Conservation (phyloP, 176 grass and related monocot species). For the Oryza meyeriana region DNA sequence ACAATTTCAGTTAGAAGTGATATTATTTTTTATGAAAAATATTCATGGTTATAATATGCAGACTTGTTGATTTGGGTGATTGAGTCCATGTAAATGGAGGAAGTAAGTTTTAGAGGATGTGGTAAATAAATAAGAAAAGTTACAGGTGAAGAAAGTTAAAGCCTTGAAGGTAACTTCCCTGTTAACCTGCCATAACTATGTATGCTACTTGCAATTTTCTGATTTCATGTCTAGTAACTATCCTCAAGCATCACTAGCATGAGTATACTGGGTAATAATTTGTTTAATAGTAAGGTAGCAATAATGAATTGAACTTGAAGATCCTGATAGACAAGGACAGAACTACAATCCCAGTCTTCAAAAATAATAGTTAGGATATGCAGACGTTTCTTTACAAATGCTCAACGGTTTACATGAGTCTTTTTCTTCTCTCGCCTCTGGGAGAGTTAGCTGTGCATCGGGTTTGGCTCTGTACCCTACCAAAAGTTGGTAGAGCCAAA, state of each 20-base stretch:
- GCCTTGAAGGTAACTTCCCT: not conserved
- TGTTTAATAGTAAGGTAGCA: not conserved
- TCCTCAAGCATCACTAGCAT: not conserved
- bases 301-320: not conserved
- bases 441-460: too few relatives aligned
- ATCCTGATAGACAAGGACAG: not conserved
- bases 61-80: not conserved
- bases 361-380: too few relatives aligned
- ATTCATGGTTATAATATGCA: not conserved
- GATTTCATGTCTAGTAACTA: not conserved
- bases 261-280: not conserved
- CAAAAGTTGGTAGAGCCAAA: too few relatives aligned
- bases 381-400: too few relatives aligned
- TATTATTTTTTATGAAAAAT: not conserved
- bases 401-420: not conserved
- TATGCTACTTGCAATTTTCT: not conserved
- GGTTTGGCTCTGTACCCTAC: too few relatives aligned
- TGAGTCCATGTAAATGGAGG: slow-evolving; percentile 1
- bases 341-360: too few relatives aligned
- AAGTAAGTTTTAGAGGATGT: not conserved
- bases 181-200: not conserved
- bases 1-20: not conserved
- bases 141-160: not conserved
- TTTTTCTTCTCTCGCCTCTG: too few relatives aligned
- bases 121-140: not conserved